A percentile compares a stretch with the other conserved stretches of the same genome.
Conservation (phyloP, 495 filamentous ascomycete genomes). For the Tetracladium setigerum region DNA sequence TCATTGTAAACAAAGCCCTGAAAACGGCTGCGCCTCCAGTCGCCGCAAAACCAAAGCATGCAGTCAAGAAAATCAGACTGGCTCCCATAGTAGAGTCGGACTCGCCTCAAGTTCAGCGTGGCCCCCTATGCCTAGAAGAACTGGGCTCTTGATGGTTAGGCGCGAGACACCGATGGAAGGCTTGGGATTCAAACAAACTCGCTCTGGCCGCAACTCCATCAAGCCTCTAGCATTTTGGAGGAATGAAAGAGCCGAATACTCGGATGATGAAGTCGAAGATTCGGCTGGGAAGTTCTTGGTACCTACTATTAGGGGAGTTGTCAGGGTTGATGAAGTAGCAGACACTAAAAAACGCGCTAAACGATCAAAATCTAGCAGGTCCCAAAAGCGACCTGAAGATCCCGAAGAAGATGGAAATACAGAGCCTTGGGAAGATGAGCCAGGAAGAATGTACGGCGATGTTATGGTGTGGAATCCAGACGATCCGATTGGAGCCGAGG, state of each 20-base stretch:
- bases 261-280: constrained; percentile 42
- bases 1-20: not conserved
- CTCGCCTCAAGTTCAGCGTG: constrained; percentile 27
- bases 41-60: constrained; percentile 5
- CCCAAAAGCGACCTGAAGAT: constrained; percentile 13
- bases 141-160: constrained; percentile 62
- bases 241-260: constrained; percentile 69
- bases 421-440: constrained; percentile 42
- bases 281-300: constrained; percentile 46
- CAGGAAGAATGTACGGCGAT: constrained; percentile 37
- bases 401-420: constrained; percentile 40
- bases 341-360: constrained; percentile 12
- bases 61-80: constrained; percentile 8
- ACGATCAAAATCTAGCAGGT: constrained; percentile 6
- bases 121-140: constrained; percentile 44
- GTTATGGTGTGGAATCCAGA: constrained; percentile 38
- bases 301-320: constrained; percentile 63
- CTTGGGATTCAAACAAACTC: constrained; percentile 37
- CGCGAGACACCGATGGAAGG: constrained; percentile 53
- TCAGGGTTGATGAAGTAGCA: constrained; percentile 60
- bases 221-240: constrained; percentile 83
- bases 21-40: not conserved
- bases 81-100: constrained; percentile 22
- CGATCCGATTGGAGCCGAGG: constrained; percentile 29
- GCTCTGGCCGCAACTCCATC: constrained; percentile 48